Percentiles rank a stretch among this genome's conserved stretches.
These are phyloP conservation scores for Penicillium cataractarum DNA, from an alignment of 495 filamentous ascomycete species.

Conservation along the genomic window DNA sequence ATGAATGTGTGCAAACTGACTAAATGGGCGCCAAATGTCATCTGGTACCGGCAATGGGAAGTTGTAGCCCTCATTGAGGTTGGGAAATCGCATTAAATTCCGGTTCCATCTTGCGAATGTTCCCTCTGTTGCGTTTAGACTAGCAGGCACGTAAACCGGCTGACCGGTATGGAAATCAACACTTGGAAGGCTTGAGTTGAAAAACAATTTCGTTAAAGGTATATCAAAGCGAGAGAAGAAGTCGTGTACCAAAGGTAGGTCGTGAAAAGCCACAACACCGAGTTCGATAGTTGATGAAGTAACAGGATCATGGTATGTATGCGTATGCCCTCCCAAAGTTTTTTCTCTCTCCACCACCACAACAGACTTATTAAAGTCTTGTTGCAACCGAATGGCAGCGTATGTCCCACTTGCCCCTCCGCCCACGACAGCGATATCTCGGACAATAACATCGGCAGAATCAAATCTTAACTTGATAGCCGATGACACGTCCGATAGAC, in stretches of 20 bases:
- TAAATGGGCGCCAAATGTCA: neutral
- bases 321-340: neutral
- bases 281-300: neutral
- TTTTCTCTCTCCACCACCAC: neutral
- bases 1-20: neutral
- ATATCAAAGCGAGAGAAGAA: slow-evolving; percentile 1
- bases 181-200: neutral
- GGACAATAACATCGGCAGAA: neutral
- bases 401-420: neutral
- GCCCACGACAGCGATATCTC: neutral
- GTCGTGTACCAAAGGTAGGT: neutral
- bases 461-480: neutral
- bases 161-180: neutral
- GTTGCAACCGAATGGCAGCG: neutral
- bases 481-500: neutral
- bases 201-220: neutral
- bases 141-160: neutral
- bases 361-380: neutral
- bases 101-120: neutral
- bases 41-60: neutral
- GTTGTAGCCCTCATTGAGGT: neutral
- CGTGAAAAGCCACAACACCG: slow-evolving; percentile 1
- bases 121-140: neutral
- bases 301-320: neutral
- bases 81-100: neutral